Percentiles rank a stretch among this genome's conserved stretches.
phyloP scores from a whole-genome alignment of 1,284 basidiomycete species.

The Cryptococcus amylolentus region DNA sequence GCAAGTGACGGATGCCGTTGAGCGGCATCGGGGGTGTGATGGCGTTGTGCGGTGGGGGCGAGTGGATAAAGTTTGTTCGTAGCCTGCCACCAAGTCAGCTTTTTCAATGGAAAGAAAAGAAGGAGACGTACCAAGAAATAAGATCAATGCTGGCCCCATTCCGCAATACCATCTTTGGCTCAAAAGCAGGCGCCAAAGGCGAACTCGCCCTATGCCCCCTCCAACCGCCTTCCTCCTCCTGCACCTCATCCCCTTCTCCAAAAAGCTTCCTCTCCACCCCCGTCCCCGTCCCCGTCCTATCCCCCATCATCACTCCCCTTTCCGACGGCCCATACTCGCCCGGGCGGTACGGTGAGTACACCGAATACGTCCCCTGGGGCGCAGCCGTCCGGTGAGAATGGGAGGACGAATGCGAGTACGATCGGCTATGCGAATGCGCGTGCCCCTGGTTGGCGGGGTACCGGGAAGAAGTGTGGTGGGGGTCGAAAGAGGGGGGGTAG shows the following conservation, averaged over 20 bases:
- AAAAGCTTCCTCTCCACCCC: constrained; percentile 33
- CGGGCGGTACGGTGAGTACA: constrained; percentile 32
- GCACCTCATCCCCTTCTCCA: constrained; percentile 16
- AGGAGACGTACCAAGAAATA: constrained; percentile 39
- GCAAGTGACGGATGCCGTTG: constrained; percentile 36
- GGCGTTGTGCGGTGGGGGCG: constrained; percentile 33
- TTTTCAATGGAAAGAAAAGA: neutral
- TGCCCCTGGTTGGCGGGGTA: constrained; percentile 2
- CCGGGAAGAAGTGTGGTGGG: constrained; percentile 19
- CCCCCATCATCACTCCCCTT: constrained; percentile 26
- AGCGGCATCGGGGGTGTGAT: constrained; percentile 40
- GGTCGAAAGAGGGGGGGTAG: constrained; percentile 24
- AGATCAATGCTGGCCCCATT: constrained; percentile 44
- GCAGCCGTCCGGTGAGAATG: constrained; percentile 11
- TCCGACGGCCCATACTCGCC: constrained; percentile 35
- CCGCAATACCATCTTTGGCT: constrained; percentile 43
- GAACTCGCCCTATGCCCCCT: constrained; percentile 15
- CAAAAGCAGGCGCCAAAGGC: constrained; percentile 39
- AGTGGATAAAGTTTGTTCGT: constrained; percentile 45
- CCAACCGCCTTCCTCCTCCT: constrained; percentile 1
- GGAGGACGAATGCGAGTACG: neutral
- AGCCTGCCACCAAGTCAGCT: constrained; percentile 28
- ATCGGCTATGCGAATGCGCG: too few species aligned
- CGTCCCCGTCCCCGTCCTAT: constrained; percentile 13
- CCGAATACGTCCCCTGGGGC: constrained; percentile 4